Evolutionary conservation across 345 rosid genomes (phyloP).

Genomic region (Salix suchowensis): DNA sequence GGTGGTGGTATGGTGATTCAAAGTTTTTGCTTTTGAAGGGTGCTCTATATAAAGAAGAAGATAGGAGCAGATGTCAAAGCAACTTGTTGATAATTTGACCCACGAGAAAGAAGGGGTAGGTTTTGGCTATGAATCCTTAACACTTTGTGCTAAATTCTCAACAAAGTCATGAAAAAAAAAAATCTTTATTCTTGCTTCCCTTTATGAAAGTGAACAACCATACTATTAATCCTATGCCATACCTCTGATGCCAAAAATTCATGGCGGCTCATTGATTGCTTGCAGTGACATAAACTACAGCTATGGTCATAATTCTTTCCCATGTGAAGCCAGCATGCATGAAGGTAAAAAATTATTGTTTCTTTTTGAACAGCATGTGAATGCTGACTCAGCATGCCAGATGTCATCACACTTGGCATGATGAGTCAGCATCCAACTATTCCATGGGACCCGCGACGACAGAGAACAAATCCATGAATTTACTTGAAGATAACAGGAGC

Average conservation of each 20-base stretch:
- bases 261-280: too few relatives aligned
- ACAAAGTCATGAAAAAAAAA: too few relatives aligned
- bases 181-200: too few relatives aligned
- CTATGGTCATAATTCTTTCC: too few relatives aligned
- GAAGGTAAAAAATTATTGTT: not conserved
- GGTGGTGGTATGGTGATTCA: not conserved
- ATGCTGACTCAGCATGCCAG: not conserved
- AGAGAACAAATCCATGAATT: too few relatives aligned
- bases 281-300: too few relatives aligned
- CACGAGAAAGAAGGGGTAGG: not conserved
- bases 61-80: not conserved
- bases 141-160: too few relatives aligned
- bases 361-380: not conserved
- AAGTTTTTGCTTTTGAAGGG: not conserved
- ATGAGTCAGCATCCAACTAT: not conserved
- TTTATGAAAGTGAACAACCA: too few relatives aligned
- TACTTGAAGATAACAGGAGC: not conserved
- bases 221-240: too few relatives aligned
- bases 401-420: not conserved
- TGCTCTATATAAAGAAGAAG: not conserved
- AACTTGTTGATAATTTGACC: too few relatives aligned
- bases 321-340: not conserved
- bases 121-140: too few relatives aligned
- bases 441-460: not conserved
- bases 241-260: too few relatives aligned